Evolutionary conservation across 441 rosid species (phyloP).

Genomic region (Flueggea neowawraea): DNA sequence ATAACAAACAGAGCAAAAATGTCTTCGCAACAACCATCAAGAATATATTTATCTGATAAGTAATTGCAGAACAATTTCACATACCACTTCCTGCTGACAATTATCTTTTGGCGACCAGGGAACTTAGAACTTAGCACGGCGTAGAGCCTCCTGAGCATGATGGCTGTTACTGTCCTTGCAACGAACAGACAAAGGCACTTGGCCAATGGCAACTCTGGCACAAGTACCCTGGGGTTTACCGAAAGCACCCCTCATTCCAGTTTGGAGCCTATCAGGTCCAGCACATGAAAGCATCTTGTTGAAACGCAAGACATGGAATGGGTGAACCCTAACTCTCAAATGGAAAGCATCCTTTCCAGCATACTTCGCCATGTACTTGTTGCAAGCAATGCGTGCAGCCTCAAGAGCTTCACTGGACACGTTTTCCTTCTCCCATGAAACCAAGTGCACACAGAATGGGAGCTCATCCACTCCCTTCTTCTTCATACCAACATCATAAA

Average conservation of each 20-base stretch:
- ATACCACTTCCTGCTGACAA: constrained; percentile 95
- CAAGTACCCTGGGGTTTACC: constrained; percentile 57
- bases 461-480: constrained; percentile 89
- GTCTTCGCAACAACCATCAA: not conserved
- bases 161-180: constrained; percentile 79
- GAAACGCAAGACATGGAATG: constrained; percentile 88
- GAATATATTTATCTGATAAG: not conserved
- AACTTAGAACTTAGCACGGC: constrained; percentile 96
- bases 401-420: constrained; percentile 91
- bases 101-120: constrained; percentile 95
- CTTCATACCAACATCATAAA: constrained; percentile 94
- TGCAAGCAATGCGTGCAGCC: constrained; percentile 94
- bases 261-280: constrained; percentile 94
- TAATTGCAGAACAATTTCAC: not conserved
- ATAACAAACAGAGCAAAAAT: not conserved
- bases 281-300: constrained; percentile 99
- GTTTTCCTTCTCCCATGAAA: constrained; percentile 91
- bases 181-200: constrained; percentile 82
- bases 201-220: constrained; percentile 66
- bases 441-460: constrained; percentile 89
- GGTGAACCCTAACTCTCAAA: constrained; percentile 84
- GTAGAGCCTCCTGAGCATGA: constrained; percentile 93
- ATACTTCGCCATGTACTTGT: constrained; percentile 84
- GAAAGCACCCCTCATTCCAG: constrained; percentile 73
- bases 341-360: constrained; percentile 97